phyloP scores from a whole-genome alignment of 257 asterid species.

The Anisodus tanguticus region DNA sequence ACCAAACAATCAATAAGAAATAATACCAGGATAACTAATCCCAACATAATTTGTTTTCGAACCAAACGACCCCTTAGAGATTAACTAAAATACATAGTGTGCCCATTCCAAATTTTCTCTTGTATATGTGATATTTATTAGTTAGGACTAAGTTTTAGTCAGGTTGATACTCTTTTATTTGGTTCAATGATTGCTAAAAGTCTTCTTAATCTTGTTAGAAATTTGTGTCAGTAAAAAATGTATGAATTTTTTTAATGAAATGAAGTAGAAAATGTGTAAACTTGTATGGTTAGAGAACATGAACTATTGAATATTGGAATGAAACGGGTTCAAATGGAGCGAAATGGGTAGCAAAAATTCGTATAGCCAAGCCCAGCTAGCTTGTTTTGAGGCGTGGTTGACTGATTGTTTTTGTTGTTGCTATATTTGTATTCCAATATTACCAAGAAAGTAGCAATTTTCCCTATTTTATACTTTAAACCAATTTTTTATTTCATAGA shows the following conservation, averaged over 20 bases:
- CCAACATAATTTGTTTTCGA: no score
- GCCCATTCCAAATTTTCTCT: background rate
- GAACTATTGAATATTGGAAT: background rate
- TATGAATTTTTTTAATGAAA: background rate
- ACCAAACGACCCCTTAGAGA: background rate
- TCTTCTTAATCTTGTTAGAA: background rate
- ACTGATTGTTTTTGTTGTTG: background rate
- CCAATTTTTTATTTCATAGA: background rate
- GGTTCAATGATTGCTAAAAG: background rate
- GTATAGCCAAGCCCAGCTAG: background rate
- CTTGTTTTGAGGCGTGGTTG: background rate
- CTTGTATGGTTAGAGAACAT: background rate
- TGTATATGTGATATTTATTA: background rate
- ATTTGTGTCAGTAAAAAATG: background rate
- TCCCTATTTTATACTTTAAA: background rate
- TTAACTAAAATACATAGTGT: background rate
- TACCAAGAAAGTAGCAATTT: background rate
- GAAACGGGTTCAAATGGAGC: background rate
- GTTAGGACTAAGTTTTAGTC: background rate
- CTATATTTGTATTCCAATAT: background rate
- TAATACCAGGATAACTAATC: no score
- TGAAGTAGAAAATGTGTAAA: background rate
- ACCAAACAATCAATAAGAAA: no score
- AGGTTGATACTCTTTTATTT: background rate
- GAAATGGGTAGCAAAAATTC: background rate